Evolutionary conservation across 495 filamentous ascomycete species (phyloP), one percentile per base, ranked within the genome.

Genomic region (Xylaria longipes): DNA sequence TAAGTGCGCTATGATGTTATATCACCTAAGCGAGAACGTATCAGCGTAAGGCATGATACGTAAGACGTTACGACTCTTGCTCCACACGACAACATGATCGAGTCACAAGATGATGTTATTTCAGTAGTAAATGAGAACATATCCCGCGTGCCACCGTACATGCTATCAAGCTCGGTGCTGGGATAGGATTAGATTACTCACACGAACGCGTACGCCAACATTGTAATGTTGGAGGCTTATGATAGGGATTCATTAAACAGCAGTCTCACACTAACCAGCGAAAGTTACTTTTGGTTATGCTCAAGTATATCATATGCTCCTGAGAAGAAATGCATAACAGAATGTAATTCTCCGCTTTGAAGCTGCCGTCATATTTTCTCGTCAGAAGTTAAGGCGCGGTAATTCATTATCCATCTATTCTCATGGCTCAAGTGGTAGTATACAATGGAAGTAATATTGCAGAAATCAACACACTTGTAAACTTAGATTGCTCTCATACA

Each of bases 21-120:
- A 15, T 25, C 7, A 3, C 27, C 1, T 56, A 56, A 31, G 52
- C 52, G 52, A 56, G 52, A 29, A 56, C 27, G 52, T 56, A 56
- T 27, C 52, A 31, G 52, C 52, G 52, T 31, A 56, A 56, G 52
- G 52, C 52, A 56, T 56, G 27, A 56, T 56, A 56, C 27, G 25
- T 56, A 31, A 56, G 27, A 27, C 31, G 52, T 56, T 56, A 17
- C 31, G 14, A 29, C 14, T 4, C 5, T 31, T 31, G 12, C 52
- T 56, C 52, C 52, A 25, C 52, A 17, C 52, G 1, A 17, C 52
- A 31, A 25, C n/a, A 56, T 29, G 5, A 56, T 56, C 31, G 31
- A 56, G 52, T 31, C 25, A 17, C 27, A 1, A 17, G 52, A 56
- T 56, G 52, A 56, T 56, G 52, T 56, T 31, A 56, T 56, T 29